A percentile compares a stretch with the other conserved stretches of the same genome.
Evolutionary conservation across 208 protist genomes (phyloP).

Genomic region (Trypanosoma platydactyli): DNA sequence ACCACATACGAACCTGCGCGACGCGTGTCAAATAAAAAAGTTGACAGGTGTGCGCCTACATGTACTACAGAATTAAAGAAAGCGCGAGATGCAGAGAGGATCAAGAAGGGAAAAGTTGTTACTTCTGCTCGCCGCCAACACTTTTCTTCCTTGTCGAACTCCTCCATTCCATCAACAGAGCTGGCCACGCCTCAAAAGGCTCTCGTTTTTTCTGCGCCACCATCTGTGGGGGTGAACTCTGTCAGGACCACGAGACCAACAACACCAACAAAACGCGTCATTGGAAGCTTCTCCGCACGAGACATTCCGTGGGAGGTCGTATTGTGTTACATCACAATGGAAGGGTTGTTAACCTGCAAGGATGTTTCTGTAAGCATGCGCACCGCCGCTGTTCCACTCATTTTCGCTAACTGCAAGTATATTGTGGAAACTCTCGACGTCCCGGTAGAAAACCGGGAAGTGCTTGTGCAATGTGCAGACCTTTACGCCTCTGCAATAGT

Average conservation of each 20-base stretch:
- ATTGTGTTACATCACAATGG: slow-evolving; percentile 14
- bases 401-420: slow-evolving; percentile 15
- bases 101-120: too few relatives aligned
- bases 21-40: too few relatives aligned
- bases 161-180: too few relatives aligned
- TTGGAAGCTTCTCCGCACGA: not conserved
- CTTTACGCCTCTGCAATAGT: slow-evolving; percentile 15
- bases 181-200: too few relatives aligned
- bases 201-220: too few relatives aligned
- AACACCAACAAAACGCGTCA: not conserved
- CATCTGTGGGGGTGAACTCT: not conserved
- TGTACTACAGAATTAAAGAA: too few relatives aligned
- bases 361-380: not conserved
- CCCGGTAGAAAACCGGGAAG: slow-evolving; percentile 3
- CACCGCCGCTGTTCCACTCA: slow-evolving; percentile 10
- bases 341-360: slow-evolving; percentile 8
- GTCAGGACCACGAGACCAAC: not conserved
- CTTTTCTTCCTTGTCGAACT: too few relatives aligned
- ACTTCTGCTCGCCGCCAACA: too few relatives aligned
- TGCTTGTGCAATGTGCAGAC: not conserved
- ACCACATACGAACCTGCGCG: too few relatives aligned
- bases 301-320: slow-evolving; percentile 17
- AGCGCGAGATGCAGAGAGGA: too few relatives aligned
- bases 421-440: slow-evolving; percentile 23
- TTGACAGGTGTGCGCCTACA: too few relatives aligned